Evolutionary conservation across 306 rosid genomes (phyloP).

Genomic region (Acacia acuminata): DNA sequence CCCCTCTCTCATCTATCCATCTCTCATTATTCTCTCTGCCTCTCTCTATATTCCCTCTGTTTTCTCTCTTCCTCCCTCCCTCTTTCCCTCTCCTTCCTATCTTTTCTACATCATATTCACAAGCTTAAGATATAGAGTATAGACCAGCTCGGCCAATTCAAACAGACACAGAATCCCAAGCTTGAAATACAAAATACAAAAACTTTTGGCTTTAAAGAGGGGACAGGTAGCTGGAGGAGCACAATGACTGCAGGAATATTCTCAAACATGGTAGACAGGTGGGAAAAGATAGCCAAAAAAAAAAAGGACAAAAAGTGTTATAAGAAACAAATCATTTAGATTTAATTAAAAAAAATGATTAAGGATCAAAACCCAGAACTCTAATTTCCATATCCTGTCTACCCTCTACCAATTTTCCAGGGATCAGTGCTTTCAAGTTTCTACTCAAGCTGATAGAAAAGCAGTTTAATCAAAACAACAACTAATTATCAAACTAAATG

Average conservation of each 20-base stretch:
- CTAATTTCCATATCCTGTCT: background rate
- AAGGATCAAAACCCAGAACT: background rate
- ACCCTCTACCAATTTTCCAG: too few relatives aligned
- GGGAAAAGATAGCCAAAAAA: background rate
- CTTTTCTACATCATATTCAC: background rate
- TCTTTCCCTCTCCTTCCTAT: background rate
- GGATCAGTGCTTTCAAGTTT: background rate
- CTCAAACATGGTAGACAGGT: background rate
- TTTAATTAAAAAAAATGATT: background rate
- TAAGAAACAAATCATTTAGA: background rate
- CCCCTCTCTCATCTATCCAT: background rate
- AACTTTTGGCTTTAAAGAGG: background rate
- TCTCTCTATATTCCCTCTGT: background rate
- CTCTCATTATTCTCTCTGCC: background rate
- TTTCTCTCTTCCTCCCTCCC: background rate
- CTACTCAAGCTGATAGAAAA: background rate
- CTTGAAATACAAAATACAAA: background rate
- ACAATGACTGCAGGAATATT: background rate
- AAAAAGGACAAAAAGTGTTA: background rate
- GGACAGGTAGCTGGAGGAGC: background rate
- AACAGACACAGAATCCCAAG: background rate
- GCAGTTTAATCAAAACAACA: conserved; percentile 3
- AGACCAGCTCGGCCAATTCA: background rate
- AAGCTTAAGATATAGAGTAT: background rate
- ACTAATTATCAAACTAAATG: conserved; percentile 1